A percentile compares a stretch with the other conserved stretches of the same genome.
Conservation (phyloP, 2,329 filamentous ascomycete species). For the Pestalotiopsis sp. region DNA sequence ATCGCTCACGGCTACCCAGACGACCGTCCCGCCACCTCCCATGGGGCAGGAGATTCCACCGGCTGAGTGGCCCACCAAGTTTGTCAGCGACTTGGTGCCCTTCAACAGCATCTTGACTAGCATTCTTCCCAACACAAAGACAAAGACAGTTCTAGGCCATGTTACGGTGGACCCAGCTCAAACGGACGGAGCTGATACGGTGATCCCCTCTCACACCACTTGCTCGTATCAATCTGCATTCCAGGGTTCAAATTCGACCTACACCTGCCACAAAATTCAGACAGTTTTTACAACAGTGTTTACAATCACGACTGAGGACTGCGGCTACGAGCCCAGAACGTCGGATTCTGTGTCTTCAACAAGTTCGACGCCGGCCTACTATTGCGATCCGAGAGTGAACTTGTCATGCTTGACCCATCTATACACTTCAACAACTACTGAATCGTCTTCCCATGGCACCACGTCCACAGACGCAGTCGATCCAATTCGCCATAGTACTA, state of each 20-base stretch:
- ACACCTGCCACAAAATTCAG: neutral
- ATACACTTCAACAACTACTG: neutral
- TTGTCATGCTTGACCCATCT: neutral
- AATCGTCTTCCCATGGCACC: neutral
- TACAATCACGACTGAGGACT: neutral
- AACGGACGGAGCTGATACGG: neutral
- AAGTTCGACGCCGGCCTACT: neutral
- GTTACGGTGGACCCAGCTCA: neutral
- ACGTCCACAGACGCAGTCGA: neutral
- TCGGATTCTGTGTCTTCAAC: neutral
- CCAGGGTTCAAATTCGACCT: neutral
- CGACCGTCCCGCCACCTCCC: neutral
- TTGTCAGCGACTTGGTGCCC: neutral
- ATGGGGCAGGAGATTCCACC: neutral
- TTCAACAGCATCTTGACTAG: neutral
- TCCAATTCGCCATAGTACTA: neutral
- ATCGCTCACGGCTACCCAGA: neutral
- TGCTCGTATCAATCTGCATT: neutral
- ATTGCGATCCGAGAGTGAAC: neutral
- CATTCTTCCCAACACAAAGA: neutral
- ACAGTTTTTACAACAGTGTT: neutral
- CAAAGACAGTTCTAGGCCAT: neutral
- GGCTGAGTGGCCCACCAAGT: neutral
- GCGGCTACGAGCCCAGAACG: neutral
- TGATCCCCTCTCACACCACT: neutral